Evolutionary conservation across 2,329 filamentous ascomycete genomes (phyloP).

Genomic region (Neocatenulostroma microsporum): DNA sequence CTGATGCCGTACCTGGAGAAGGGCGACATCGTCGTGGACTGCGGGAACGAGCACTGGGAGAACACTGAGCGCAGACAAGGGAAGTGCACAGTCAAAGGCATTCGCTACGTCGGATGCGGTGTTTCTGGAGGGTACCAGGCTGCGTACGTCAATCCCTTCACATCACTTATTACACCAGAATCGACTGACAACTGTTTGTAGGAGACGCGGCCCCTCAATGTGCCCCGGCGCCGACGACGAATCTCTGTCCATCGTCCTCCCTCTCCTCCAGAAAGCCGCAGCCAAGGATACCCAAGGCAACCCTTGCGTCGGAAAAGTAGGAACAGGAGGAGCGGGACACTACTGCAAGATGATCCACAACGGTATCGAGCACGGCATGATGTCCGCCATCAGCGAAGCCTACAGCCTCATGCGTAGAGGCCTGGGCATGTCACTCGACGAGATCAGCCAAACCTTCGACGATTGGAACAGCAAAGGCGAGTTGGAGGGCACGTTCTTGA

Average conservation of each 20-base stretch:
- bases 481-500: slow-evolving; percentile 52
- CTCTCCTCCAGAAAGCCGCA: slow-evolving; percentile 53
- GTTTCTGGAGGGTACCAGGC: slow-evolving; percentile 64
- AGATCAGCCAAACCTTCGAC: slow-evolving; percentile 53
- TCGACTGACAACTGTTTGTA: too few relatives aligned
- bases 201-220: slow-evolving; percentile 56
- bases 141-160: slow-evolving; percentile 36
- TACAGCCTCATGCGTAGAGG: slow-evolving; percentile 56
- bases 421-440: slow-evolving; percentile 51
- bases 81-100: slow-evolving; percentile 45
- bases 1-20: slow-evolving; percentile 46
- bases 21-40: slow-evolving; percentile 61
- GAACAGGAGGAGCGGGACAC: slow-evolving; percentile 57
- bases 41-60: slow-evolving; percentile 59
- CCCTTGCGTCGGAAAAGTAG: slow-evolving; percentile 54
- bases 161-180: too few relatives aligned
- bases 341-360: slow-evolving; percentile 73
- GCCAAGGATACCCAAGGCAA: slow-evolving; percentile 54
- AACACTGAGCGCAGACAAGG: slow-evolving; percentile 55
- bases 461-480: slow-evolving; percentile 55
- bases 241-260: slow-evolving; percentile 52
- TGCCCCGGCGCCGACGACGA: slow-evolving; percentile 55
- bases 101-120: slow-evolving; percentile 61
- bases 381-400: slow-evolving; percentile 56
- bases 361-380: slow-evolving; percentile 59